Evolutionary conservation across 2,329 filamentous ascomycete species (phyloP), one percentile per base, ranked within the genome.

Genomic region (Colletotrichum eleusines): DNA sequence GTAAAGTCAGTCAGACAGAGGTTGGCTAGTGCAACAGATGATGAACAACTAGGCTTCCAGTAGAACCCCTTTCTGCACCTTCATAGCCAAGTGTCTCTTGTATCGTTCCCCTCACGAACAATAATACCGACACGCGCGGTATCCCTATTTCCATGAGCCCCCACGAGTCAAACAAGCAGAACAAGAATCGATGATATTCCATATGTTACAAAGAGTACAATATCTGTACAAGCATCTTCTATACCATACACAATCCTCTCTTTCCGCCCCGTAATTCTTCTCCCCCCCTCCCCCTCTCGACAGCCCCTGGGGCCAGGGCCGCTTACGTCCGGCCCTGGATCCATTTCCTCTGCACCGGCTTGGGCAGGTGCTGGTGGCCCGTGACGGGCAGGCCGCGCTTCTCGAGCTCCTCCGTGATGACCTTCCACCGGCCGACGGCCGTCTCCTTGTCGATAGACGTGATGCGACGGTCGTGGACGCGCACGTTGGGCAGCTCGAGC

Each of bases 361-460:
- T 82, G 18, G 77, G 74, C 58, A 80, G 73, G 9, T 79, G 78
- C 11, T 78, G 80, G 58, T 82, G 81, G 3, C 88, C 88, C 4
- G 82, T 83, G 20, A 89, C 81, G 9, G 91, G 89, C 74, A 95
- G 79, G 20, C 86, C 87, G 66, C 90, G 84, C 78, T 87, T 85
- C 76, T 81, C 81, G 73, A 95, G 83, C 80, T 94, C 91, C 76
- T 90, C 84, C 79, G 92, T 87, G 76, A 95, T 93, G 60, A 94
- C 80, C 88, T 96, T 96, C 89, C 91, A 93, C 76, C 93, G 86
- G 35, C 94, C 94, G 51, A 93, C 79, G 59, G 88, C 85, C 75
- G 87, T 89, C 81, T 95, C 92, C 79, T 89, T 90, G 79, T 95
- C 88, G 42, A 92, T 89, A 12, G 89, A 87, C 9, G 90, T 94